phyloP scores from a whole-genome alignment of 129 eudicot genomes.

The sunflower (Helianthus annuus) region DNA sequence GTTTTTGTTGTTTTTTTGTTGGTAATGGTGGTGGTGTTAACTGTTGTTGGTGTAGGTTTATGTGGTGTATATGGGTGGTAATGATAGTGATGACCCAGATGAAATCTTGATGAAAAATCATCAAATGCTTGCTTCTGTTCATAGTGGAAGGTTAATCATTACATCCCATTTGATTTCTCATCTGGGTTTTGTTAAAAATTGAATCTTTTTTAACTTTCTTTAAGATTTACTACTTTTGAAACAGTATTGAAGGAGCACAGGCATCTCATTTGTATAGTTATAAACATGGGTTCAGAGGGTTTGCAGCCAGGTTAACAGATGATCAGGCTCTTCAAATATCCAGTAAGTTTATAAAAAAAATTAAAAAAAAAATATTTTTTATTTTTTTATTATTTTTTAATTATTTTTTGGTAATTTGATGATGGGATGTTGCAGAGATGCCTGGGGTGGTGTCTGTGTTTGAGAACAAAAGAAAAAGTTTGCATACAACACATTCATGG shows the following conservation, averaged over 20 bases:
- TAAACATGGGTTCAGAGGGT: constrained; percentile 81
- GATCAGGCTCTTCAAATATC: constrained; percentile 75
- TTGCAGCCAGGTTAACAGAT: constrained; percentile 81
- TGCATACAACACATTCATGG: constrained; percentile 96
- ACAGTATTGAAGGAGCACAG: constrained; percentile 66
- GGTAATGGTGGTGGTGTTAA: neutral
- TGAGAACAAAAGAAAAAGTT: constrained; percentile 56
- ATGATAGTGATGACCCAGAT: constrained; percentile 54
- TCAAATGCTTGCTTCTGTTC: constrained; percentile 66
- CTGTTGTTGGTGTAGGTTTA: constrained; percentile 41
- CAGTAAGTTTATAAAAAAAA: constrained; percentile 33
- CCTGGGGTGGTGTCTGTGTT: constrained; percentile 88
- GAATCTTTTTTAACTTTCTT: constrained; percentile 5
- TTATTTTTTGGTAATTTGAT: neutral
- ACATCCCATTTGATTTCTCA: neutral
- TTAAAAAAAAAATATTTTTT: neutral
- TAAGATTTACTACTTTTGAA: constrained; percentile 8
- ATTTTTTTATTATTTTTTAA: neutral
- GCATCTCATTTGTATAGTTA: constrained; percentile 82
- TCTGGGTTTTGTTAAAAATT: neutral
- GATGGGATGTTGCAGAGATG: constrained; percentile 55
- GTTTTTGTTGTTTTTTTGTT: neutral
- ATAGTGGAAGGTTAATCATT: constrained; percentile 58
- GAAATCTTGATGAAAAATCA: constrained; percentile 64
- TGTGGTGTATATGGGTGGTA: constrained; percentile 87